phyloP scores from a whole-genome alignment of 116 monocot genomes.

The Papilionanthe hybrid region DNA sequence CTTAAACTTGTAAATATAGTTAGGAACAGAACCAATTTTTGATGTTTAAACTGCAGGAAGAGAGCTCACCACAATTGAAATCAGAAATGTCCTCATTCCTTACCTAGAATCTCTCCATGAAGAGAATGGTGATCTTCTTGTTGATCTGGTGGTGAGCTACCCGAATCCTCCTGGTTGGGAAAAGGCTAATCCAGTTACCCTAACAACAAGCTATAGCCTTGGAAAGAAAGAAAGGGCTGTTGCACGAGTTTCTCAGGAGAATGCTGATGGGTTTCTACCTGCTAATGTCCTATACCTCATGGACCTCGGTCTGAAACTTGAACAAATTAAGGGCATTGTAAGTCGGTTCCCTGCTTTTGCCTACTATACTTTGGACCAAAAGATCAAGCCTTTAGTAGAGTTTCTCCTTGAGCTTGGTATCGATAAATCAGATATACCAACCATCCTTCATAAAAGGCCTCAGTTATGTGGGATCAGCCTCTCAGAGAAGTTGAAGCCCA shows the following conservation, averaged over 20 bases:
- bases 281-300: slow-evolving; percentile 66
- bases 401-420: slow-evolving; percentile 81
- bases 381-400: slow-evolving; percentile 82
- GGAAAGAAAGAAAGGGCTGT: slow-evolving; percentile 62
- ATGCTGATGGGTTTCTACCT: slow-evolving; percentile 48
- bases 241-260: slow-evolving; percentile 48
- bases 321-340: slow-evolving; percentile 64
- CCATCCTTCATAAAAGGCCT: slow-evolving; percentile 76
- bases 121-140: slow-evolving; percentile 59
- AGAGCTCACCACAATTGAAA: slow-evolving; percentile 95
- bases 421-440: slow-evolving; percentile 50
- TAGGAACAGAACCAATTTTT: background rate
- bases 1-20: background rate
- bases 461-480: slow-evolving; percentile 96
- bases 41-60: slow-evolving; percentile 48
- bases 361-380: slow-evolving; percentile 82
- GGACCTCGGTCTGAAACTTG: slow-evolving; percentile 70
- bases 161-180: slow-evolving; percentile 51
- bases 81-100: slow-evolving; percentile 70
- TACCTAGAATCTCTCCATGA: slow-evolving; percentile 66
- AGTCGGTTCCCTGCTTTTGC: slow-evolving; percentile 74
- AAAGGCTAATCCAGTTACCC: slow-evolving; percentile 11
- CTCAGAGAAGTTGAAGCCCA: slow-evolving; percentile 85
- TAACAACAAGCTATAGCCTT: slow-evolving; percentile 10
- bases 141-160: slow-evolving; percentile 72